These are phyloP conservation scores for Pontederia crassipes DNA, from an alignment of 176 grass and related monocot species.

Conservation along the genomic window DNA sequence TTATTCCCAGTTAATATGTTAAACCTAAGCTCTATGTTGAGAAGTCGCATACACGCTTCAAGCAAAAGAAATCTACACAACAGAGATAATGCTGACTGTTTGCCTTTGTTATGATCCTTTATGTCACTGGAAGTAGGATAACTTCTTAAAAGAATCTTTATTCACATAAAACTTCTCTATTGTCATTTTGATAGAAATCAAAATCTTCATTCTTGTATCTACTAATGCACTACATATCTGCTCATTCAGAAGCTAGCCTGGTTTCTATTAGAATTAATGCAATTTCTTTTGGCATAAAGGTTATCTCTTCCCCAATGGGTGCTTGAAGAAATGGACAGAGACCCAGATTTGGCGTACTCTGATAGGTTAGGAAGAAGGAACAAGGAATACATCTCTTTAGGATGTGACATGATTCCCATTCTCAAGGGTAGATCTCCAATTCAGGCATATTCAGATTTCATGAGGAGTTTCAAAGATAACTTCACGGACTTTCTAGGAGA, in stretches of 20 bases:
- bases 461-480: conserved; percentile 63
- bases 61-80: no score
- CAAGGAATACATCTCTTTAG: conserved; percentile 75
- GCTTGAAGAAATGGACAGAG: conserved; percentile 57
- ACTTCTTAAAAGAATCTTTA: no score
- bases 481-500: conserved; percentile 56
- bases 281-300: conserved; percentile 24
- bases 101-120: no score
- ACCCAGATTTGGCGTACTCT: conserved; percentile 60
- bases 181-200: no score
- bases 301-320: conserved; percentile 67
- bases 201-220: no score
- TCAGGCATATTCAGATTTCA: conserved; percentile 79
- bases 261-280: neutral
- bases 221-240: neutral
- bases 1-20: no score
- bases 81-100: no score
- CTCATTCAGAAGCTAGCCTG: neutral
- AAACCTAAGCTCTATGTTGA: no score
- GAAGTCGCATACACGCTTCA: no score
- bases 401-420: conserved; percentile 56
- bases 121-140: no score
- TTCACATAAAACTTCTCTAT: no score
- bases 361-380: conserved; percentile 49
- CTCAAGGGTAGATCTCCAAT: conserved; percentile 60